These are phyloP conservation scores for Canna indica DNA, from an alignment of 176 grass and related monocot genomes.

Conservation along the genomic window DNA sequence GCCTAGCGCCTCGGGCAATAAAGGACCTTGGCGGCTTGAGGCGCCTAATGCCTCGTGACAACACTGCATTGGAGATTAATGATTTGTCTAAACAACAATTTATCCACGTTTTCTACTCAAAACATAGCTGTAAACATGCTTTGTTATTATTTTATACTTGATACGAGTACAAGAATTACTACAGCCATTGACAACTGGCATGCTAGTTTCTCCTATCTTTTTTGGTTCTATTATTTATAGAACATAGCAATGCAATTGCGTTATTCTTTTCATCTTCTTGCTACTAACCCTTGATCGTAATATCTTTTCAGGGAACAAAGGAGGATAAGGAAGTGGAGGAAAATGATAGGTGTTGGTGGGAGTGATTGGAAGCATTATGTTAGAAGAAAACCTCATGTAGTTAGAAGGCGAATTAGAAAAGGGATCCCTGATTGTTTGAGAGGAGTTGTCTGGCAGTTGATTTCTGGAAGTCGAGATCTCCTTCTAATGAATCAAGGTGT, in stretches of 20 bases:
- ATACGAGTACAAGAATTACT: too few relatives aligned
- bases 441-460: conserved; percentile 94
- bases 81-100: too few relatives aligned
- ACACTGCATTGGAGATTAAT: too few relatives aligned
- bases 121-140: too few relatives aligned
- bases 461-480: conserved; percentile 92
- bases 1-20: too few relatives aligned
- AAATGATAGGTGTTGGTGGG: conserved; percentile 92
- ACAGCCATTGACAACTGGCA: not conserved
- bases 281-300: conserved; percentile 14
- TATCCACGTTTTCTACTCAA: too few relatives aligned
- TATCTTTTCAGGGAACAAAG: conserved; percentile 53
- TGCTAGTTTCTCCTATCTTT: not conserved
- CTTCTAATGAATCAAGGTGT: conserved; percentile 79
- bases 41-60: too few relatives aligned
- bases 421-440: conserved; percentile 96
- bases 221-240: not conserved
- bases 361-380: conserved; percentile 92
- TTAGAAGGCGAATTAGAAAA: conserved; percentile 88
- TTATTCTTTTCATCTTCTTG: not conserved
- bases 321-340: conserved; percentile 93
- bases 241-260: not conserved
- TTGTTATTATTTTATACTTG: too few relatives aligned
- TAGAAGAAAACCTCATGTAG: conserved; percentile 77
- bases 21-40: too few relatives aligned